Evolutionary conservation across 2,329 filamentous ascomycete species (phyloP).

Genomic region (Fusarium marasasianum): DNA sequence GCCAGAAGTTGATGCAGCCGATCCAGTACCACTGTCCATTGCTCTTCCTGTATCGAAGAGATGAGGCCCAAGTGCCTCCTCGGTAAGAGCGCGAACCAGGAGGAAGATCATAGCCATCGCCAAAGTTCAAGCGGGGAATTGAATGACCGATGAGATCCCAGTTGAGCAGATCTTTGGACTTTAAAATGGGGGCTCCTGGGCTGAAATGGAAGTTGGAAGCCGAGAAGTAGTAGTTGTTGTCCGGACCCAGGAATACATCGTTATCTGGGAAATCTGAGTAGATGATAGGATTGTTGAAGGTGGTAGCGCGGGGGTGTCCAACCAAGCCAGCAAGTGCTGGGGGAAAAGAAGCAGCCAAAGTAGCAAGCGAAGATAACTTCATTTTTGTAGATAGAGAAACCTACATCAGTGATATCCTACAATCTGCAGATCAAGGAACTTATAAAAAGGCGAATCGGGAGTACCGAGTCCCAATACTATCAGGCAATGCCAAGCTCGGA

Average conservation of each 20-base stretch:
- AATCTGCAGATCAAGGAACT: background rate
- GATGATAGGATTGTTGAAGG: constrained; percentile 58
- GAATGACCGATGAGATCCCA: constrained; percentile 59
- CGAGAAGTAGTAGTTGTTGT: constrained; percentile 63
- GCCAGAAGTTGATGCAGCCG: constrained; percentile 61
- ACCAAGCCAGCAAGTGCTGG: background rate
- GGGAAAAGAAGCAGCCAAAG: background rate
- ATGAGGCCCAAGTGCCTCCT: constrained; percentile 65
- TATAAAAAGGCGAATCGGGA: background rate
- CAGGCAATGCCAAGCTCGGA: background rate
- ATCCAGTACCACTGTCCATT: constrained; percentile 65
- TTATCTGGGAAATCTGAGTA: constrained; percentile 65
- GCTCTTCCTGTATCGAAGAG: constrained; percentile 60
- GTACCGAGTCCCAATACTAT: background rate
- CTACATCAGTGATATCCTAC: accelerated
- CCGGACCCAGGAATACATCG: constrained; percentile 61
- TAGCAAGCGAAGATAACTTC: background rate
- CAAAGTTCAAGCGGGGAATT: constrained; percentile 57
- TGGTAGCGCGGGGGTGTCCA: background rate
- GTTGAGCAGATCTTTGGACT: constrained; percentile 64
- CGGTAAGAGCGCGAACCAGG: constrained; percentile 56
- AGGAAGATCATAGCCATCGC: constrained; percentile 57
- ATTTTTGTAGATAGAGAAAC: background rate
- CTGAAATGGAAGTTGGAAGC: constrained; percentile 67
- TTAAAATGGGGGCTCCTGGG: constrained; percentile 64